A percentile compares a stretch with the other conserved stretches of the same genome.
phyloP scores from a whole-genome alignment of 2,329 filamentous ascomycete genomes.

The Botrytis hyacinthi region DNA sequence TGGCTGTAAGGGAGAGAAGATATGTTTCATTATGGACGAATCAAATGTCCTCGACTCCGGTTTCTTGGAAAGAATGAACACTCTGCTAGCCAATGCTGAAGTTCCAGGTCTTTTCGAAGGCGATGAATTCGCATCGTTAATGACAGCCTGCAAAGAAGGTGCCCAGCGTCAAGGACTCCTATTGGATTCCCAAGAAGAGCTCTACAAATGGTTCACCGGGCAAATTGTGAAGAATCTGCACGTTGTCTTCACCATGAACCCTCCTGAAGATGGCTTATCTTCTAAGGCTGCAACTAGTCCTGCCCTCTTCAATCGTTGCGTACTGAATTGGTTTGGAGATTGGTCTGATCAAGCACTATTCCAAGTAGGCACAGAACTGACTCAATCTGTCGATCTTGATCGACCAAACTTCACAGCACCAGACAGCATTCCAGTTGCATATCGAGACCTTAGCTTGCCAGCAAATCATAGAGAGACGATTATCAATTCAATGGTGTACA shows the following conservation, averaged over 20 bases:
- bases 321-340: slow-evolving; percentile 99
- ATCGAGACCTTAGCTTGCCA: slow-evolving; percentile 78
- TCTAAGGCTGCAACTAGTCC: slow-evolving; percentile 97
- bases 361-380: slow-evolving; percentile 94
- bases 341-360: slow-evolving; percentile 99
- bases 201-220: slow-evolving; percentile 99
- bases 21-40: slow-evolving; percentile 99
- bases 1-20: slow-evolving; percentile 98
- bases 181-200: slow-evolving; percentile 94
- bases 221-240: slow-evolving; percentile 99
- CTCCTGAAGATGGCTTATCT: slow-evolving; percentile 88
- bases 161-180: slow-evolving; percentile 93
- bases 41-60: slow-evolving; percentile 97
- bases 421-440: slow-evolving; percentile 89
- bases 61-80: slow-evolving; percentile 99
- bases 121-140: slow-evolving; percentile 96
- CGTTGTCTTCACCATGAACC: slow-evolving; percentile 99
- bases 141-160: slow-evolving; percentile 99
- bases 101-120: slow-evolving; percentile 98
- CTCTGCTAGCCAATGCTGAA: slow-evolving; percentile 96
- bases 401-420: slow-evolving; percentile 80
- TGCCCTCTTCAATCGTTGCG: slow-evolving; percentile 97
- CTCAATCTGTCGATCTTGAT: slow-evolving; percentile 93
- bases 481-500: slow-evolving; percentile 98
- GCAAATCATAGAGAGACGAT: slow-evolving; percentile 88